A percentile compares a stretch with the other conserved stretches of the same genome.
These are phyloP conservation scores for Ascochyta viciae-villosae DNA, from an alignment of 2,329 filamentous ascomycete genomes.

Conservation along the genomic window DNA sequence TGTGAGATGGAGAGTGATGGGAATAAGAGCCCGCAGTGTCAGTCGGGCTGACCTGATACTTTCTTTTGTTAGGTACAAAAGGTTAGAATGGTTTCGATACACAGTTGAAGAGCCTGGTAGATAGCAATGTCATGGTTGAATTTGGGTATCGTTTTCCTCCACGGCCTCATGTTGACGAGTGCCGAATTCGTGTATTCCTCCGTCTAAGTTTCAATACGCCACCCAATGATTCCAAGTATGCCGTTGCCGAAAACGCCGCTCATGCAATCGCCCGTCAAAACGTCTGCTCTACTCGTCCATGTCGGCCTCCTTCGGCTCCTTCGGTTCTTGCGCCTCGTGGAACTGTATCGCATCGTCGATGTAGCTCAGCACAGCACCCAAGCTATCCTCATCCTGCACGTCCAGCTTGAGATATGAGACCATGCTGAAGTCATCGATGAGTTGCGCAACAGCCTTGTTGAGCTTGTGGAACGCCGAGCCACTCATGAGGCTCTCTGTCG, in stretches of 20 bases:
- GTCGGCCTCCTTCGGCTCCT: conserved; percentile 68
- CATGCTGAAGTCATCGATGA: conserved; percentile 99
- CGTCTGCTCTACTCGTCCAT: conserved; percentile 11
- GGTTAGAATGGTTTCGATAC: background rate
- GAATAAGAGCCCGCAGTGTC: conserved; percentile 29
- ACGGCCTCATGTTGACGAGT: background rate
- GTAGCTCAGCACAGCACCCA: conserved; percentile 83
- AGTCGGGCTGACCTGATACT: conserved; percentile 17
- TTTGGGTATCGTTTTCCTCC: conserved; percentile 16
- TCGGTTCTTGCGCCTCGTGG: conserved; percentile 91
- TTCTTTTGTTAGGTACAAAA: background rate
- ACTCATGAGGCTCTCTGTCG: conserved; percentile 75
- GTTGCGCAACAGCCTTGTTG: conserved; percentile 84
- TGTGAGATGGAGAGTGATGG: conserved; percentile 67
- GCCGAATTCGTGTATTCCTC: background rate
- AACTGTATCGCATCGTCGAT: conserved; percentile 95
- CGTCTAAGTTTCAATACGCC: conserved; percentile 2
- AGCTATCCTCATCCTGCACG: conserved; percentile 89
- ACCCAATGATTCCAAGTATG: conserved; percentile 11
- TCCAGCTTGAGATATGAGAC: conserved; percentile 93
- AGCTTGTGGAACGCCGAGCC: conserved; percentile 82
- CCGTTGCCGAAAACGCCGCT: conserved; percentile 11
- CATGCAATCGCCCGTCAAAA: conserved; percentile 10
- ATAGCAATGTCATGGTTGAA: background rate
- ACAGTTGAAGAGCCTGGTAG: background rate